Evolutionary conservation across 2,329 filamentous ascomycete species (phyloP).

Genomic region (Fusarium napiforme): DNA sequence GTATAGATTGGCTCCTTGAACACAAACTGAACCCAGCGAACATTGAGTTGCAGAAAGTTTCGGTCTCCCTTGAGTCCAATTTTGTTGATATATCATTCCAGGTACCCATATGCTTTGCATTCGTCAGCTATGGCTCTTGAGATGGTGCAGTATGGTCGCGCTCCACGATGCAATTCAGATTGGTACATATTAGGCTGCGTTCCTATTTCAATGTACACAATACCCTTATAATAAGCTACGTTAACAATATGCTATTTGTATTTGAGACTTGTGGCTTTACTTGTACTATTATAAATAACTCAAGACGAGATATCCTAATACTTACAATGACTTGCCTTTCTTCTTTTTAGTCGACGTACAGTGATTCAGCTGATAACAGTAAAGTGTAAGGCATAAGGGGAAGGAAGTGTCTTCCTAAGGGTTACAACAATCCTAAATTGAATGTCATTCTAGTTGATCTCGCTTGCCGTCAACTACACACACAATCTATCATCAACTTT

Average conservation of each 20-base stretch:
- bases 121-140: not conserved
- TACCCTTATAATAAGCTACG: not conserved
- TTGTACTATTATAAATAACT: not conserved
- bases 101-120: not conserved
- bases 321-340: too few species aligned
- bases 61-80: not conserved
- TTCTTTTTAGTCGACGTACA: not conserved
- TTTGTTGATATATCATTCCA: not conserved
- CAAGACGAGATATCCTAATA: not conserved
- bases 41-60: not conserved
- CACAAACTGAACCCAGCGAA: not conserved
- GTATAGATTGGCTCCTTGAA: not conserved
- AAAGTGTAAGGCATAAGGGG: not conserved
- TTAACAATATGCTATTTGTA: not conserved
- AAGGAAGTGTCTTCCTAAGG: not conserved
- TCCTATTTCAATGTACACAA: not conserved
- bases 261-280: not conserved
- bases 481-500: not conserved
- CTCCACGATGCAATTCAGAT: not conserved
- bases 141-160: not conserved
- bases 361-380: not conserved
- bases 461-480: not conserved
- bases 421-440: not conserved
- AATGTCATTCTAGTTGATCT: not conserved
- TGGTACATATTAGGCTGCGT: not conserved